Conservation (phyloP, 768 basidiomycete genomes). For the Suillus subalutaceus region DNA sequence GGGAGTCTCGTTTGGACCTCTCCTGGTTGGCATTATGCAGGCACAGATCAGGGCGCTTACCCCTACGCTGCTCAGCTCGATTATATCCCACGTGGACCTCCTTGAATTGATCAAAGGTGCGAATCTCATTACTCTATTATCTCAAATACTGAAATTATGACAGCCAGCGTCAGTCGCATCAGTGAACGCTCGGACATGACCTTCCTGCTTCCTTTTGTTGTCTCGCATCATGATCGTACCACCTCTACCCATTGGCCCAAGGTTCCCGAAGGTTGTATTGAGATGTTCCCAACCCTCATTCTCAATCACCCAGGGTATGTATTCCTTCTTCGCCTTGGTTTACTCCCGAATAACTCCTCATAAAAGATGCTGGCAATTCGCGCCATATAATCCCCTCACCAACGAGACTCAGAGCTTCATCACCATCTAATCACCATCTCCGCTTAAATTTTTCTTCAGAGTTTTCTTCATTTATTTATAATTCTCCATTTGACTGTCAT, state of each 20-base stretch:
- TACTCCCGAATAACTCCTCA: not conserved
- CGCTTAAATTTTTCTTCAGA: not conserved
- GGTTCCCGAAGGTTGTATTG: conserved; percentile 5
- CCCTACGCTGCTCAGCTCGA: not conserved
- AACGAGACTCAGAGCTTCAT: conserved; percentile 1
- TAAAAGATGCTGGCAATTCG: conserved; percentile 16
- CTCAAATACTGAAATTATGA: not conserved
- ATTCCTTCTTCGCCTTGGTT: no score
- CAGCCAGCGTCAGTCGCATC: conserved; percentile 5
- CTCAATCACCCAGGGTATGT: conserved; percentile 9
- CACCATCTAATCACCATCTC: not conserved
- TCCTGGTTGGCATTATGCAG: not conserved
- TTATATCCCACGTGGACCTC: conserved; percentile 11
- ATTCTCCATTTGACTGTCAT: not conserved
- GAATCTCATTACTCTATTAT: not conserved
- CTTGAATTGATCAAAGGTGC: conserved; percentile 12
- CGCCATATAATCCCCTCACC: conserved; percentile 14
- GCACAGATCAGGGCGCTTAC: conserved; percentile 6
- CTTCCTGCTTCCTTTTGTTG: conserved; percentile 13
- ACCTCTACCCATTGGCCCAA: conserved; percentile 15
- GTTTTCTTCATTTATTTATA: not conserved
- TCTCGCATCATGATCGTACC: conserved; percentile 13
- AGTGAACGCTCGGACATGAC: conserved; percentile 9
- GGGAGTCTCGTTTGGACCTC: conserved; percentile 6
- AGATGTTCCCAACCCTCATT: conserved; percentile 5